Evolutionary conservation across 331 rosid species (phyloP), one percentile per base, ranked within the genome.

Genomic region (Malus hybrid): DNA sequence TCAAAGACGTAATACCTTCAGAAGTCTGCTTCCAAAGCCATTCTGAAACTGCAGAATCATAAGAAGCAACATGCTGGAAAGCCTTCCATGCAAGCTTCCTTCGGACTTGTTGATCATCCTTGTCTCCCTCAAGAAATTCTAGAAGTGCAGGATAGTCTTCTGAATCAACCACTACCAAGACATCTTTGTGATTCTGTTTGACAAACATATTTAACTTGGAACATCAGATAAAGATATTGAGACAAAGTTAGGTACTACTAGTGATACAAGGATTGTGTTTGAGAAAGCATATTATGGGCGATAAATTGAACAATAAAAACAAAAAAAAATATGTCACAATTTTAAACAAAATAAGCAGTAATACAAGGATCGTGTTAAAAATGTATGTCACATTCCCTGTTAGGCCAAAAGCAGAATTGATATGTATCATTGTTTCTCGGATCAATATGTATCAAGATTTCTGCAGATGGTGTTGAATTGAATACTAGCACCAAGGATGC

Each of bases 31-130:
- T 90, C 99, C 99, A 94, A 50, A 94, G 72, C 99, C 97, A 92
- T 89, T 94, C 96, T 39, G 96, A 86, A 62, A 92, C 93, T 6
- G 96, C 96, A 78, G 97, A 88, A 71, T 94, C 97, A 80, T 94
- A 92, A 39, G 97, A 90, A 76, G 96, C 93, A 76, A 85, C 93
- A 60, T 91, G 96, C 66, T 92, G 93, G 76, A 91, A 92, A 68
- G 99, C 97, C 86, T 94, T 94, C 96, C 95, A 88, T 57, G 97
- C 97, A 82, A 94, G 97, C 81, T 84, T 85, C 78, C 88, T 70
- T 73, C 93, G 89, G 74, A 94, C 88, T 76, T 84, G 83, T 74
- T 81, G 81, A 79, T 86, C 91, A 56, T 86, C 87, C 56, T 82
- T 80, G 55, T 80, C 85, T 78, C 89, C 93, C 82, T 84, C 85